phyloP scores from a whole-genome alignment of 2,329 filamentous ascomycete genomes.

The Fusarium tjaetaba region DNA sequence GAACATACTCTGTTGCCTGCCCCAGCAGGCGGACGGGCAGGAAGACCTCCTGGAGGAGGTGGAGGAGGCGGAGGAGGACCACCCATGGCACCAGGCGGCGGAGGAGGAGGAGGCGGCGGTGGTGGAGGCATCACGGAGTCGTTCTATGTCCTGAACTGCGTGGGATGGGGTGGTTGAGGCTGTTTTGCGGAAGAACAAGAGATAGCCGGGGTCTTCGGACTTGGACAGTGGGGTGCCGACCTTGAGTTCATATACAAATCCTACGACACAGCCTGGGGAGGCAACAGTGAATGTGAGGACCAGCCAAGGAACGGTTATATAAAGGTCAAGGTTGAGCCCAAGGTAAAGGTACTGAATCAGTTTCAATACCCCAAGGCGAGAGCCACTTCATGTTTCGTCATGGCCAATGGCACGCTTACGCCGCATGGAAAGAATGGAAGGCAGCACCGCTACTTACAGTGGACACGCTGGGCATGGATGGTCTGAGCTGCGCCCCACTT shows the following conservation, averaged over 20 bases:
- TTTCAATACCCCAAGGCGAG: constrained; percentile 24
- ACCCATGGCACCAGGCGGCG: not conserved
- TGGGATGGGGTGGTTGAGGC: constrained; percentile 19
- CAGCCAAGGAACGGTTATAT: not conserved
- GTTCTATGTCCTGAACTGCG: not conserved
- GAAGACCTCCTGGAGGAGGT: constrained; percentile 58
- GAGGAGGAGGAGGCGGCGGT: constrained; percentile 67
- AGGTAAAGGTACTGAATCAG: constrained; percentile 15
- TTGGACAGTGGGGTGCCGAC: constrained; percentile 13
- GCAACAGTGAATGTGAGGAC: not conserved
- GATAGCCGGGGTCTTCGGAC: constrained; percentile 24
- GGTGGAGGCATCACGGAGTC: constrained; percentile 60
- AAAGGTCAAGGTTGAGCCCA: constrained; percentile 19
- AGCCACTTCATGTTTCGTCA: constrained; percentile 43
- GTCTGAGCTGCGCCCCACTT: constrained; percentile 29
- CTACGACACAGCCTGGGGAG: not conserved
- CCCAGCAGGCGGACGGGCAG: constrained; percentile 64
- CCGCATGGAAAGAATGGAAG: constrained; percentile 36
- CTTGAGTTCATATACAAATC: constrained; percentile 5
- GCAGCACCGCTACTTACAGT: constrained; percentile 38
- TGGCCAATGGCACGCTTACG: constrained; percentile 39
- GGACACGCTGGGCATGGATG: constrained; percentile 19
- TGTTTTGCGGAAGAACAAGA: constrained; percentile 25
- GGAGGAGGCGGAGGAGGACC: constrained; percentile 5
- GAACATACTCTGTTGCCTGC: constrained; percentile 68